A percentile compares a stretch with the other conserved stretches of the same genome.
Conservation (phyloP, 2,329 filamentous ascomycete species). For the Aspergillus vadensis region DNA sequence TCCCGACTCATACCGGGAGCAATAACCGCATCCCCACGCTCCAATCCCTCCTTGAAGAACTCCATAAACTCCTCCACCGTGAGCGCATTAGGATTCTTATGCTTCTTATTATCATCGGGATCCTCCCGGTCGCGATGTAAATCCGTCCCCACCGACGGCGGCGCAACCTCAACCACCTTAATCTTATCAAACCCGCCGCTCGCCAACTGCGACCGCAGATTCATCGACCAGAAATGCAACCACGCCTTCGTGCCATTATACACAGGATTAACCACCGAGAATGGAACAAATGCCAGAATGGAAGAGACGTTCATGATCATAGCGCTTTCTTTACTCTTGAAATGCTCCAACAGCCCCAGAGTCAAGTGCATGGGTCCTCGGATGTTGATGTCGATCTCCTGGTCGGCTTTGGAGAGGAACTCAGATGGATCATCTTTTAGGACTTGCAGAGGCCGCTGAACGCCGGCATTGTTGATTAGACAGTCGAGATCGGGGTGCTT, state of each 20-base stretch:
- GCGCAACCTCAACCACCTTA: constrained; percentile 58
- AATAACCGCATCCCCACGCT: constrained; percentile 53
- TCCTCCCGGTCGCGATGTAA: constrained; percentile 58
- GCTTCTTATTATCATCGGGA: constrained; percentile 62
- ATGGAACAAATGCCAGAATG: constrained; percentile 56
- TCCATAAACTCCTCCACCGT: constrained; percentile 58
- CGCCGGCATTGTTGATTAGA: constrained; percentile 61
- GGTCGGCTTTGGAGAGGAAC: constrained; percentile 53
- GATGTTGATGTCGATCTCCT: constrained; percentile 62
- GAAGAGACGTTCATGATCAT: constrained; percentile 59
- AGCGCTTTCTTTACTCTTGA: constrained; percentile 42
- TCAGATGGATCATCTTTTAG: constrained; percentile 31
- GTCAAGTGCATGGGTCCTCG: constrained; percentile 60
- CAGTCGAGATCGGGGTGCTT: constrained; percentile 61
- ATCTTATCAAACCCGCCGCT: constrained; percentile 41
- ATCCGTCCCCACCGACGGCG: constrained; percentile 57
- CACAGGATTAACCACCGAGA: constrained; percentile 57
- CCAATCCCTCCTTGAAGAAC: constrained; percentile 49
- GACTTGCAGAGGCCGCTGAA: constrained; percentile 57
- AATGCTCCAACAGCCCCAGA: constrained; percentile 52
- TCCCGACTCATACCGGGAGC: constrained; percentile 47
- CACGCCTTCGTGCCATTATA: constrained; percentile 64
- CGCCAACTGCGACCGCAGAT: constrained; percentile 54
- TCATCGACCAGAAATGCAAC: constrained; percentile 60
- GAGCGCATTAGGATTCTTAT: constrained; percentile 52